Evolutionary conservation across 2,329 filamentous ascomycete genomes (phyloP).

Genomic region (Plectosphaerella plurivora): DNA sequence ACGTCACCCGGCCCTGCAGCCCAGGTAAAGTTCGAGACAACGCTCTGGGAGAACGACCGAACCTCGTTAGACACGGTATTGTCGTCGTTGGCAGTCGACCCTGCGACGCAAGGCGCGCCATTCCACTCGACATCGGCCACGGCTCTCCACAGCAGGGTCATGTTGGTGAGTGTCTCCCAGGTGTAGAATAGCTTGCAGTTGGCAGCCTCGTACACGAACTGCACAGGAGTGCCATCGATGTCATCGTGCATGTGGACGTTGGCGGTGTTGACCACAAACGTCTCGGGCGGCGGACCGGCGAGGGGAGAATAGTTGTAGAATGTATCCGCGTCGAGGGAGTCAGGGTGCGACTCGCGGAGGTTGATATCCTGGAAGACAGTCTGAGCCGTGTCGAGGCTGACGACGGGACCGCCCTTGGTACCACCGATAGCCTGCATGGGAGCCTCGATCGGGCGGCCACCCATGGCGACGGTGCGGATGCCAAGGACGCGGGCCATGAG

Average conservation of each 20-base stretch:
- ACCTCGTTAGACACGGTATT: slow-evolving; percentile 3
- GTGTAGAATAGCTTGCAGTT: slow-evolving; percentile 60
- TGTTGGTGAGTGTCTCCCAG: slow-evolving; percentile 43
- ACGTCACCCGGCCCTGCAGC: slow-evolving; percentile 8
- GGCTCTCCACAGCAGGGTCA: slow-evolving; percentile 47
- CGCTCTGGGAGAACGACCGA: slow-evolving; percentile 3
- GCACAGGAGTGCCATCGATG: slow-evolving; percentile 34
- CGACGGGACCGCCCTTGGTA: slow-evolving; percentile 51
- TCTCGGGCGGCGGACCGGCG: background rate
- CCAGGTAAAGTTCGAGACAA: slow-evolving; percentile 8
- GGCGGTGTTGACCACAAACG: slow-evolving; percentile 11
- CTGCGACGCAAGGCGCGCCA: slow-evolving; percentile 8
- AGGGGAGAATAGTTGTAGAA: slow-evolving; percentile 5
- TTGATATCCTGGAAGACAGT: slow-evolving; percentile 1
- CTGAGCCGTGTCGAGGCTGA: background rate
- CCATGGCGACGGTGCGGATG: slow-evolving; percentile 52
- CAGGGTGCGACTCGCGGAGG: background rate
- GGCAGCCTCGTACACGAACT: slow-evolving; percentile 58
- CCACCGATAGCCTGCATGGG: slow-evolving; percentile 63
- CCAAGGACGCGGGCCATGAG: slow-evolving; percentile 47
- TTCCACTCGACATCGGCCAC: slow-evolving; percentile 24
- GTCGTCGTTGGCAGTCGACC: slow-evolving; percentile 9
- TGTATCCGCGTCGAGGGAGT: slow-evolving; percentile 5
- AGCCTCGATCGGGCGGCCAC: slow-evolving; percentile 49
- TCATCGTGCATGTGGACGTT: slow-evolving; percentile 15